Percentiles rank a stretch among this genome's conserved stretches.
These are phyloP conservation scores for Alternaria postmessia DNA, from an alignment of 2,329 filamentous ascomycete genomes.

Conservation along the genomic window DNA sequence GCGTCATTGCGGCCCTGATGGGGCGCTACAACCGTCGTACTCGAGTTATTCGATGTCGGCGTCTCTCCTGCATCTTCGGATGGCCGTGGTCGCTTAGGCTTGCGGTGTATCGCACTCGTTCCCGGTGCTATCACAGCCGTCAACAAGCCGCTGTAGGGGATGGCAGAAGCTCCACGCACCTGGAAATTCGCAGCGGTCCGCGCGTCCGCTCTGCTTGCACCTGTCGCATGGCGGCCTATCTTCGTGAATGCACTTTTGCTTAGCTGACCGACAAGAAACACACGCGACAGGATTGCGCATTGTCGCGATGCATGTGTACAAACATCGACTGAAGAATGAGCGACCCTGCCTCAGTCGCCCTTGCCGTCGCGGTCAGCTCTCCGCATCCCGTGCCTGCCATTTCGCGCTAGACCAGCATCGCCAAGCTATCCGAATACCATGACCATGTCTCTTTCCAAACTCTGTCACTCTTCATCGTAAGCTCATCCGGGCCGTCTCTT, in stretches of 20 bases:
- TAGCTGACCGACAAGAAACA: slow-evolving; percentile 49
- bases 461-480: background rate
- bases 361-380: slow-evolving; percentile 8
- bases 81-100: slow-evolving; percentile 48
- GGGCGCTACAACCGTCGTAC: slow-evolving; percentile 17
- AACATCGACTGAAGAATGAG: background rate
- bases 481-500: background rate
- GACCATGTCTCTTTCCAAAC: background rate
- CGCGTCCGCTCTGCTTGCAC: slow-evolving; percentile 45
- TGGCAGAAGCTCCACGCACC: background rate
- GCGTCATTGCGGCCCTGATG: slow-evolving; percentile 32
- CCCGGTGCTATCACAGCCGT: slow-evolving; percentile 42
- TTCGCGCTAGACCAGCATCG: slow-evolving; percentile 1
- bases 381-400: slow-evolving; percentile 7
- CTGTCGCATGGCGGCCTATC: slow-evolving; percentile 51
- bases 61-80: slow-evolving; percentile 33
- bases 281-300: slow-evolving; percentile 54
- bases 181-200: slow-evolving; percentile 39
- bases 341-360: slow-evolving; percentile 1
- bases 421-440: background rate
- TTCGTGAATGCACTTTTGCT: slow-evolving; percentile 52
- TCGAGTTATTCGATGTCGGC: slow-evolving; percentile 18
- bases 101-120: slow-evolving; percentile 49
- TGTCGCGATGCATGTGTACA: slow-evolving; percentile 1
- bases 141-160: background rate